phyloP scores from a whole-genome alignment of 2,329 filamentous ascomycete species.

The Fusarium palustre region DNA sequence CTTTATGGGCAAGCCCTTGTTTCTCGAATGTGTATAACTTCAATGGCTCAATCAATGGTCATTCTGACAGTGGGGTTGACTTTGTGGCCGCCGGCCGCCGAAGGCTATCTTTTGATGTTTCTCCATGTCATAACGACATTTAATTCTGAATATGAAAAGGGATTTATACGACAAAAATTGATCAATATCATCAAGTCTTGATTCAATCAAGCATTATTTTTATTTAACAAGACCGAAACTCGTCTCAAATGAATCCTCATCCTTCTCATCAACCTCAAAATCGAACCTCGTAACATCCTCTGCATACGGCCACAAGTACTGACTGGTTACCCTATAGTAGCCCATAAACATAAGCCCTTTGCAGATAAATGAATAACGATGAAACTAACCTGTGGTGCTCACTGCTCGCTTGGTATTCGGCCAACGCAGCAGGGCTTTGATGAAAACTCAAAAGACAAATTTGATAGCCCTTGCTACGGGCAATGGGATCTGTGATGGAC shows the following conservation, averaged over 20 bases:
- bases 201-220: neutral
- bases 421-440: constrained; percentile 57
- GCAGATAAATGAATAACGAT: neutral
- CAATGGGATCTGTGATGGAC: constrained; percentile 63
- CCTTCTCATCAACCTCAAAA: constrained; percentile 61
- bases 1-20: too few relatives aligned
- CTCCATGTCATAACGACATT: neutral
- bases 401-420: constrained; percentile 63
- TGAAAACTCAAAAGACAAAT: constrained; percentile 65
- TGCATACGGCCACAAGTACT: constrained; percentile 63
- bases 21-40: too few relatives aligned
- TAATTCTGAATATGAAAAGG: neutral
- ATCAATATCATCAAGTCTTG: neutral
- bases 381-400: constrained; percentile 62
- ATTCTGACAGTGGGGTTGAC: neutral
- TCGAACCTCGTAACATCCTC: constrained; percentile 66
- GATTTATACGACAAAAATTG: too few relatives aligned
- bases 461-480: constrained; percentile 65
- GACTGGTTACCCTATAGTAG: constrained; percentile 60
- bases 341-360: neutral
- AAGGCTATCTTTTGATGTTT: neutral
- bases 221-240: constrained; percentile 14
- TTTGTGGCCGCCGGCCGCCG: neutral
- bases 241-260: constrained; percentile 48
- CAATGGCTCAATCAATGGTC: too few relatives aligned